Evolutionary conservation across 139 green algal species (phyloP).

Genomic region (Picocystis salinarum): DNA sequence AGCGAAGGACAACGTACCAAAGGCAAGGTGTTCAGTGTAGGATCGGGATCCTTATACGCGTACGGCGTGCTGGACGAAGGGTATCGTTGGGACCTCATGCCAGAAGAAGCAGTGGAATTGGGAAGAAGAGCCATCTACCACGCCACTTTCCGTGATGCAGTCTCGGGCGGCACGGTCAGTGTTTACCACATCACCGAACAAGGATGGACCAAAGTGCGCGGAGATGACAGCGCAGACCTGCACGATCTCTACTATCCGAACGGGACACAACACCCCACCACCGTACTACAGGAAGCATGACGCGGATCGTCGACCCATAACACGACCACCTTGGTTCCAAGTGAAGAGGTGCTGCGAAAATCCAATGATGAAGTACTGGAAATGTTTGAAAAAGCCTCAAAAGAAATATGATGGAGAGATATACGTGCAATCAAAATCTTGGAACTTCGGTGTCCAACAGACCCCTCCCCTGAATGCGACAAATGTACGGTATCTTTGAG

Average conservation of each 20-base stretch:
- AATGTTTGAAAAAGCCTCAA: too few species aligned
- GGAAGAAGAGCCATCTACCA: conserved; percentile 90
- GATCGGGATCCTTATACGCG: conserved; percentile 87
- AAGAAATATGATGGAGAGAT: too few species aligned
- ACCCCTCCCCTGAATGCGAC: too few species aligned
- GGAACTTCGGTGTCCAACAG: too few species aligned
- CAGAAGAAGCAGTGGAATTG: conserved; percentile 86
- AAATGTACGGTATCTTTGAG: too few species aligned
- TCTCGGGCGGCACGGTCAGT: conserved; percentile 81
- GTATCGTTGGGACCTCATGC: conserved; percentile 56
- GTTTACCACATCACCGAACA: conserved; percentile 90
- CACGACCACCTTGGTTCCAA: too few species aligned
- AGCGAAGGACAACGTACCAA: conserved; percentile 81
- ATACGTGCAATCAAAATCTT: too few species aligned
- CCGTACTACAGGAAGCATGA: too few species aligned
- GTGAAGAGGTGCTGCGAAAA: too few species aligned
- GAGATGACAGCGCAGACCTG: conserved; percentile 83
- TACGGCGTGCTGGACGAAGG: conserved; percentile 92
- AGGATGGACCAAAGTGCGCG: conserved; percentile 92
- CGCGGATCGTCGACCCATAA: too few species aligned
- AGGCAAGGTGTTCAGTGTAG: conserved; percentile 85
- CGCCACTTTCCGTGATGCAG: conserved; percentile 92
- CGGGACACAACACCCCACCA: conserved; percentile 20
- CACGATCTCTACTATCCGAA: conserved; percentile 84
- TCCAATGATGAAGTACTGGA: too few species aligned